Evolutionary conservation across 2,329 filamentous ascomycete species (phyloP).

Genomic region (Onygenales sp.): DNA sequence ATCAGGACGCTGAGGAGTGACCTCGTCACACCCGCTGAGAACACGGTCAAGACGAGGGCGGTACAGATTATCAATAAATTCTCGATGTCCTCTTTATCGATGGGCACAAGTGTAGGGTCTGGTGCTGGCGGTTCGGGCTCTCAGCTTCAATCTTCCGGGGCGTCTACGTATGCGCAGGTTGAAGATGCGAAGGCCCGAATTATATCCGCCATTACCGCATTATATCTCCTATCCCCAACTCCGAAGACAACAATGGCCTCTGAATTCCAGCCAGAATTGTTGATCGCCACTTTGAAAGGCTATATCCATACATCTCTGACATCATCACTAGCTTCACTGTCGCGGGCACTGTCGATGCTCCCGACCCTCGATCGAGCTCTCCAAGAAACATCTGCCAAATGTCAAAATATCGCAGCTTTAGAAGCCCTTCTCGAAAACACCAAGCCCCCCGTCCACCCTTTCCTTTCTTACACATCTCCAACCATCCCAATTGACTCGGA

Average conservation of each 20-base stretch:
- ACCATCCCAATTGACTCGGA: constrained; percentile 16
- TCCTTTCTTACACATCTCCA: constrained; percentile 34
- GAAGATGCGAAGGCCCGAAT: constrained; percentile 69
- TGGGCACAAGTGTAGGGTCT: constrained; percentile 8
- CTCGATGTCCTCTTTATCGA: constrained; percentile 53
- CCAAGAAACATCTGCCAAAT: constrained; percentile 69
- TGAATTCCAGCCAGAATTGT: constrained; percentile 55
- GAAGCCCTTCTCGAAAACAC: constrained; percentile 65
- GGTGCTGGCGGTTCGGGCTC: constrained; percentile 8
- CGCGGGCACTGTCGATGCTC: constrained; percentile 67
- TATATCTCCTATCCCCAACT: constrained; percentile 73
- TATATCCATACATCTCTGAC: constrained; percentile 77
- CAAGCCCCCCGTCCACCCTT: constrained; percentile 59
- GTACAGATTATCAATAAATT: constrained; percentile 80
- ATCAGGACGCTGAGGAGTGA: constrained; percentile 61
- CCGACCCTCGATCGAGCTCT: constrained; percentile 75
- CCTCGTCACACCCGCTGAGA: constrained; percentile 62
- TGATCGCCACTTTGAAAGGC: constrained; percentile 67
- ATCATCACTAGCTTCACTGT: constrained; percentile 63
- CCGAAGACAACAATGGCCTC: constrained; percentile 38
- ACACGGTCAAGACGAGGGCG: constrained; percentile 60
- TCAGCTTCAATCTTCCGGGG: constrained; percentile 21
- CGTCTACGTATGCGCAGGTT: constrained; percentile 46
- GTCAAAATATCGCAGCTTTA: constrained; percentile 84
- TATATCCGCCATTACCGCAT: constrained; percentile 61